Evolutionary conservation across 176 grass and related monocot genomes (phyloP).

Genomic region (Avena eriantha): DNA sequence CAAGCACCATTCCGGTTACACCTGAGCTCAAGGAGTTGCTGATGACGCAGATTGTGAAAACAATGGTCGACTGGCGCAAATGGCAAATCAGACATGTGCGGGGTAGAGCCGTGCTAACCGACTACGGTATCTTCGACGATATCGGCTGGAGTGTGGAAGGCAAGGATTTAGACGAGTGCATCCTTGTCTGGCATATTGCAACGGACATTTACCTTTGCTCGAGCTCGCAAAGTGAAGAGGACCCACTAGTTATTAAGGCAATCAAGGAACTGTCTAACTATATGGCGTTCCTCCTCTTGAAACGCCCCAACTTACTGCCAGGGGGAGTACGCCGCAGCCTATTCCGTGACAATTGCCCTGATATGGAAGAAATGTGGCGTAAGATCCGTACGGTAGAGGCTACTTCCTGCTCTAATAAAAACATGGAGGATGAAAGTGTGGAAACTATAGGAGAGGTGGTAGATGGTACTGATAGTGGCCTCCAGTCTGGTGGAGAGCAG

Average conservation of each 20-base stretch:
- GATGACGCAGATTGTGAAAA: too few species aligned
- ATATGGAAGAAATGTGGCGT: too few species aligned
- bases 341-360: too few species aligned
- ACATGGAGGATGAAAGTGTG: too few species aligned
- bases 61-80: background rate
- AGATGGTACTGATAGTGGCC: too few species aligned
- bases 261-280: background rate
- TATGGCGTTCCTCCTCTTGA: background rate
- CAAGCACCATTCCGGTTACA: background rate
- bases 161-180: background rate
- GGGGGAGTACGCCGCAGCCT: too few species aligned
- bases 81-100: background rate
- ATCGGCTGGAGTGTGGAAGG: background rate
- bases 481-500: too few species aligned
- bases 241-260: too few species aligned
- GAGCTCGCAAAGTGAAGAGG: too few species aligned
- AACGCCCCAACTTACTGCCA: background rate
- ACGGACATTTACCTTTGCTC: background rate
- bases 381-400: too few species aligned
- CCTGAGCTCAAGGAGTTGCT: background rate
- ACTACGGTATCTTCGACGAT: background rate
- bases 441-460: too few species aligned
- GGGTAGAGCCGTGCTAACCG: background rate
- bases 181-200: background rate
- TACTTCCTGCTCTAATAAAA: too few species aligned